Evolutionary conservation across 2,329 filamentous ascomycete species (phyloP).

Genomic region (Epichloe festucae): DNA sequence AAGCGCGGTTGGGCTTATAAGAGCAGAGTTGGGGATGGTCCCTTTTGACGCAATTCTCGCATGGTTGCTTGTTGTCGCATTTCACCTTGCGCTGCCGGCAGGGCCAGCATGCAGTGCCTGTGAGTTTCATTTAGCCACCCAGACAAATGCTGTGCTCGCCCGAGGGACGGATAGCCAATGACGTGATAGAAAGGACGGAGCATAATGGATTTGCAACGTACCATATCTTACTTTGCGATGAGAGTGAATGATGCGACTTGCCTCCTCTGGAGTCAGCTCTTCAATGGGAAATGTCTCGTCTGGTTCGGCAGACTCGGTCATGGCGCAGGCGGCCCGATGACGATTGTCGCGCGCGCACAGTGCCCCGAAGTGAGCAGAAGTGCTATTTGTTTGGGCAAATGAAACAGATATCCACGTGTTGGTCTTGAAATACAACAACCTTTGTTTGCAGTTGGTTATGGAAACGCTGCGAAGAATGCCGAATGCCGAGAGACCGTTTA

Average conservation of each 20-base stretch:
- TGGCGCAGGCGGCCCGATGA: slow-evolving; percentile 12
- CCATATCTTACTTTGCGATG: slow-evolving; percentile 57
- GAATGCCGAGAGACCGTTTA: slow-evolving; percentile 22
- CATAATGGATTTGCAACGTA: slow-evolving; percentile 23
- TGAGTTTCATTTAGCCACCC: not conserved
- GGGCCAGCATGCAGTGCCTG: slow-evolving; percentile 53
- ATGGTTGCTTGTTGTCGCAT: slow-evolving; percentile 56
- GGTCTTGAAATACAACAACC: not conserved
- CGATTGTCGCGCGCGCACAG: not conserved
- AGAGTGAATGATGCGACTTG: slow-evolving; percentile 55
- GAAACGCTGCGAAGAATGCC: slow-evolving; percentile 19
- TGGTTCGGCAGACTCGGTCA: slow-evolving; percentile 31
- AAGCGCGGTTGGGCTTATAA: slow-evolving; percentile 48
- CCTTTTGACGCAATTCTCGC: slow-evolving; percentile 54
- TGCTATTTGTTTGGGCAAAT: not conserved
- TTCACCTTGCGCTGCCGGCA: slow-evolving; percentile 57
- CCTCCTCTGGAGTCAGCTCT: slow-evolving; percentile 51
- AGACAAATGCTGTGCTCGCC: not conserved
- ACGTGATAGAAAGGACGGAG: not conserved
- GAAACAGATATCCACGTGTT: not conserved
- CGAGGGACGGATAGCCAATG: too few species aligned
- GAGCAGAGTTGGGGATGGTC: slow-evolving; percentile 53
- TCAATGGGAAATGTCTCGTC: slow-evolving; percentile 35
- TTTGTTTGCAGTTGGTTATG: slow-evolving; percentile 8
- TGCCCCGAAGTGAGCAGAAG: too few species aligned